Conservation (phyloP, 2,329 filamentous ascomycete species). For the Aspergillus cejpii region DNA sequence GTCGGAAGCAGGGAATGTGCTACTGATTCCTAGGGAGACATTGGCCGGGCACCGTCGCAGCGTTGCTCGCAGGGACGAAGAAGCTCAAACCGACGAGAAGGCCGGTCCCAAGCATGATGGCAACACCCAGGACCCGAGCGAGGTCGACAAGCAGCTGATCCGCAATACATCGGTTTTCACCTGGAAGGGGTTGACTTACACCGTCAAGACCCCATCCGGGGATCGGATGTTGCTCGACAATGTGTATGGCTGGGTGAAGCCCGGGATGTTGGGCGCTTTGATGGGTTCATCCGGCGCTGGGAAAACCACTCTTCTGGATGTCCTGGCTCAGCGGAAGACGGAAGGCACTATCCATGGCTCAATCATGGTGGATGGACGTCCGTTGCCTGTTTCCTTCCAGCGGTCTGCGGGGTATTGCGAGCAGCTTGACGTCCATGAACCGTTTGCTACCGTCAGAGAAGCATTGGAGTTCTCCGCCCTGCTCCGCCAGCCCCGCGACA, state of each 20-base stretch:
- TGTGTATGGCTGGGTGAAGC: constrained; percentile 69
- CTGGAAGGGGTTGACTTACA: constrained; percentile 67
- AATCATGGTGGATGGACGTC: constrained; percentile 60
- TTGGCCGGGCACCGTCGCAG: constrained; percentile 33
- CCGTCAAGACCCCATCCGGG: constrained; percentile 54
- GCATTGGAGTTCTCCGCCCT: constrained; percentile 61
- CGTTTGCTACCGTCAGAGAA: constrained; percentile 59
- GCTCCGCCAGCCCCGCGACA: constrained; percentile 50
- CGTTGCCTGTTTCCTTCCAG: constrained; percentile 56
- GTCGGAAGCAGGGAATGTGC: constrained; percentile 47
- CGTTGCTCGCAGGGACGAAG: constrained; percentile 44
- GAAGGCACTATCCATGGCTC: constrained; percentile 56
- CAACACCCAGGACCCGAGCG: neutral
- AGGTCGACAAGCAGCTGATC: constrained; percentile 43
- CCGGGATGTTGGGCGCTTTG: constrained; percentile 67
- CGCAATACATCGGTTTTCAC: constrained; percentile 64
- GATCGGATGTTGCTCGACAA: constrained; percentile 56
- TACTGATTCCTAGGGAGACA: constrained; percentile 59
- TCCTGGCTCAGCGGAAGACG: constrained; percentile 63
- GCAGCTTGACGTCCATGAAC: constrained; percentile 63
- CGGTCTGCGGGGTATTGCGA: constrained; percentile 62
- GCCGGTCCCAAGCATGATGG: constrained; percentile 14
- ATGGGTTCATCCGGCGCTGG: constrained; percentile 74
- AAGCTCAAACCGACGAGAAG: constrained; percentile 36
- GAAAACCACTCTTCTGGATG: constrained; percentile 69